Base-by-base conservation (phyloP, 371 early-diverging fungal genomes). In the Furculomyces boomerangus region DNA sequence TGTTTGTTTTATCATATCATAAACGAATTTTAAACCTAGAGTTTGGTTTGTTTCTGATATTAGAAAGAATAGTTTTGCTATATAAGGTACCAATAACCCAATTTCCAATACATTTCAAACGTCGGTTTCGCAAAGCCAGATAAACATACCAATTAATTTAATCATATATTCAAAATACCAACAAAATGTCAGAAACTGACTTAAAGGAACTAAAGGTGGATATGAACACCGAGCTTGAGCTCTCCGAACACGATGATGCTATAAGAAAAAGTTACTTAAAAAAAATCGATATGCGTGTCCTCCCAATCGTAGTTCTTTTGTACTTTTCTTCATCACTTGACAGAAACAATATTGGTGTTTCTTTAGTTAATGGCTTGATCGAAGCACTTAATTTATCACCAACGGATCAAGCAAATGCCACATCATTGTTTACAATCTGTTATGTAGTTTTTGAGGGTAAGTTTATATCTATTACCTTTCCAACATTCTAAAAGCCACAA, bases 301-400 rank as follows among this genome's bases (percentile, higher is more conserved):
- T 86, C 50, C 76, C 87, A 3, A 73, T 81, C 62, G 72, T 86
- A 30, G 70, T 76, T 49, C 63, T 79, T 29, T 74, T 80, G 20
- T 86, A 86, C 54, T 71, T 86, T 49, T 77, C 83, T 43, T 77
- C 75, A 51, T 79, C 79, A 54, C 63, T 88, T 10, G 87, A 86
- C 61, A 75, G 86, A 44, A 77, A 77, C 50, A 88, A 86, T 57
- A 82, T 88, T 63, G 84, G 68, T 22, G 66, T 63, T 32, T 65
- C 68, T 20, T 57, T 63, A 29, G 49, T 58, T 16, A 66, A 63
- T 1, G 60, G 60, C 0, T 54, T 67, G 18, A 56, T 60, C 20
- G 51, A 47, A 29, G 60, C 61, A 26, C 54, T 61, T 2, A 50
- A 63, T 26, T 51, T 67, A 16, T 55, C 30, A 13, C 14, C n/a